Evolutionary conservation across 768 basidiomycete genomes (phyloP).

Genomic region (Kwoniella europaea): DNA sequence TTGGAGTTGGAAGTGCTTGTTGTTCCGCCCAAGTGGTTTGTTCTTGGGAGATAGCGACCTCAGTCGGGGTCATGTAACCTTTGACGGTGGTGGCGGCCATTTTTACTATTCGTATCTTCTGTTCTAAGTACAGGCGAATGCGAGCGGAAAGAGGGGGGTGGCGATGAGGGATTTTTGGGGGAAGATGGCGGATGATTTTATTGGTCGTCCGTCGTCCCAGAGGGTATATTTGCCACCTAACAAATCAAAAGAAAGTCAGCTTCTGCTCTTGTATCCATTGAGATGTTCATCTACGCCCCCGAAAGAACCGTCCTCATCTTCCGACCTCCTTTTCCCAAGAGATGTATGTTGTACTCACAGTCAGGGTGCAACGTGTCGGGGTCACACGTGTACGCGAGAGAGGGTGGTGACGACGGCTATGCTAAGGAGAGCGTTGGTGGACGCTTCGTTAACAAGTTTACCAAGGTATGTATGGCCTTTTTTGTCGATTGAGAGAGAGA

Average conservation of each 20-base stretch:
- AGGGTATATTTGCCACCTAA: conserved; percentile 24
- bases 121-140: background rate
- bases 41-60: conserved; percentile 18
- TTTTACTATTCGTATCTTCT: background rate
- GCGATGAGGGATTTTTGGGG: background rate
- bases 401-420: conserved; percentile 46
- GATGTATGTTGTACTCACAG: conserved; percentile 33
- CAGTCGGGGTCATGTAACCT: conserved; percentile 19
- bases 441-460: conserved; percentile 20
- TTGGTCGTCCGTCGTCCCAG: conserved; percentile 28
- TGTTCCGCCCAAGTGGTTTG: conserved; percentile 20
- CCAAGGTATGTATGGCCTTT: conserved; percentile 11
- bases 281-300: background rate
- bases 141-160: background rate
- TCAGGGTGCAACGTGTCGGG: conserved; percentile 42
- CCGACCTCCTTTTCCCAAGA: background rate
- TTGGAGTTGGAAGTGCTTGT: conserved; percentile 3
- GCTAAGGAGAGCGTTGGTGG: conserved; percentile 10
- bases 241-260: conserved; percentile 4
- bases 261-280: background rate
- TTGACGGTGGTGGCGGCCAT: conserved; percentile 25
- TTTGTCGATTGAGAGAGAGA: conserved; percentile 23
- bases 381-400: conserved; percentile 45
- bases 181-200: conserved; percentile 18
- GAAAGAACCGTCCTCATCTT: background rate